Base-by-base conservation (phyloP, 129 eudicot species). In the Oenanthe sinensis region DNA sequence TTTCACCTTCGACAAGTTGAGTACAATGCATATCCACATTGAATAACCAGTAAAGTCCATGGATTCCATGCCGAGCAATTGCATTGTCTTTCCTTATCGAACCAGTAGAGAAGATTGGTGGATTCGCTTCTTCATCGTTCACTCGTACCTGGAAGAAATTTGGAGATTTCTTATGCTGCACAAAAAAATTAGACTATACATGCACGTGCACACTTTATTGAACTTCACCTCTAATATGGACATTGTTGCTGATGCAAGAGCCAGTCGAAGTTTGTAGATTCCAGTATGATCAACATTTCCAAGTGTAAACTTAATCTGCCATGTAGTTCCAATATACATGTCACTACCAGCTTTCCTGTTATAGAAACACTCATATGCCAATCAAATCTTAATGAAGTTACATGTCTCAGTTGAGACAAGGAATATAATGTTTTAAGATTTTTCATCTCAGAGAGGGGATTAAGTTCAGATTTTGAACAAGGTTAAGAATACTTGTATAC, bases 21-120 rank as follows among this genome's bases (percentile, higher is more conserved):
- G 28, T 33, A 14, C 81, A 80, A 22, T 81, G 75, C 62, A 92
- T 60, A 5, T 86, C 85, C 28, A 92, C 84, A 46, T 55, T 90
- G 80, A 77, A 90, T 58, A 92, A 75, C 97, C 97, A 92, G 55
- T 89, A 92, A 11, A 92, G 79, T 20, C 96, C 97, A 37, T 88
- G 97, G 52, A 90, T 88, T 26, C 97, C 97, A 81, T 90, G 97
- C 44, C 97, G 85, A 16, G 97, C 93, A 20, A 92, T 85, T 62
- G 96, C 87, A 14, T 90, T 90, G 74, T 88, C 97, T 13, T 83
- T 81, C 26, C 97, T 96, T 3, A 90, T 90, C 19, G 45, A 17
- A 26, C 97, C 97, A 11, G 76, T 90, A 1, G 89, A 77, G 75
- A 90, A 88, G 37, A 75, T 58, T 10, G 95, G 85, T 2, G 71